Base-by-base conservation (phyloP, 2,329 filamentous ascomycete genomes). In the Fusarium sp. region DNA sequence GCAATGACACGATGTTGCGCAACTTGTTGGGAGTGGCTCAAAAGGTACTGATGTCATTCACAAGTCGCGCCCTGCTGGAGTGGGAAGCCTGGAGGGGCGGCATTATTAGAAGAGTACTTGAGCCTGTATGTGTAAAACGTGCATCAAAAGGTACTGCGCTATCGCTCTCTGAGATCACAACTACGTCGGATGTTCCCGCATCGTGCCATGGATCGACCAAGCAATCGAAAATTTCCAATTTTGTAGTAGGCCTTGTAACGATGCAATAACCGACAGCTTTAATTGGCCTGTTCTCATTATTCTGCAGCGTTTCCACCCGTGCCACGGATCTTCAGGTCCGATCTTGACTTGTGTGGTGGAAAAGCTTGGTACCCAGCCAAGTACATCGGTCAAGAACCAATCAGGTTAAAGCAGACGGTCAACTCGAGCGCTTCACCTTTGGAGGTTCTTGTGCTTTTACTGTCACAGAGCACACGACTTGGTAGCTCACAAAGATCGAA, bases 11-110 rank as follows among this genome's bases (percentile, higher is more conserved):
- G 43, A 58, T 32, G 51, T 56, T 65, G 60, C 50, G 43, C 54
- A 58, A 65, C 57, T 61, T 64, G 55, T 61, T 68, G 57, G 39
- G 60, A 55, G 50, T 50, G 64, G 49, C 38, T 65, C 48, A 62
- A 50, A 43, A 55, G 19, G 19, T 63, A 62, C 68, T 70, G 68
- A 70, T 70, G 68, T 70, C 68, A 70, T 70, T 68, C 46, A 40
- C 15, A 61, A 63, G 39, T 53, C 49, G 49, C 52, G 44, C 41
- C 53, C 31, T 52, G 50, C 49, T 58, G 62, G 64, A 69, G 62
- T 58, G 49, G 66, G 51, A 63, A 49, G 60, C 48, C 41, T 52
- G 32, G 57, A 34, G 31, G 29, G 19, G 25, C 47, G 42, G 31
- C 12, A 41, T 19, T 19, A 54, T 41, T 67, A 67, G 42, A 29